Evolutionary conservation across 352 stramenopile genomes (phyloP), one percentile per base, ranked within the genome.

Genomic region (Pythium angustatum): DNA sequence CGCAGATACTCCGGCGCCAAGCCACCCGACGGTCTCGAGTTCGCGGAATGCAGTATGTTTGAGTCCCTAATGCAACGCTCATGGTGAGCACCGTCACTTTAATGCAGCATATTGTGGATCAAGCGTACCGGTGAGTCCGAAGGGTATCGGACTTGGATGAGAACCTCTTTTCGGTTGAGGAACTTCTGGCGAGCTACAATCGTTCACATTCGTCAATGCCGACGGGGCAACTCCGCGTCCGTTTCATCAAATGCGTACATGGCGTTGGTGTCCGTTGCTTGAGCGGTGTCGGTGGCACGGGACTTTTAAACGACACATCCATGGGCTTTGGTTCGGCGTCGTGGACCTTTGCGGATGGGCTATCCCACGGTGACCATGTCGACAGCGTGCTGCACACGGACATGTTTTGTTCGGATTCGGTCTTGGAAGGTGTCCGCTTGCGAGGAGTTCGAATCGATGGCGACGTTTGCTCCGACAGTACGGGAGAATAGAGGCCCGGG

Each of bases 1-100:
- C 0, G 81, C 83, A 22, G 83, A 90, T 4, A 91, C 72, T 0
- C 86, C 86, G 48, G 78, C 62, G 22, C 86, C 86, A 33, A 95
- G 75, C 76, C 77, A 91, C 4, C 64, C 64, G 30, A 90, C 67
- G 9, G 57, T 83, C 54, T 89, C 73, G 7, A 93, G 52, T 8
- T 81, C 68, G 24, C 89, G 77, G 61, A 87, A 88, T 28, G 54
- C 3, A 21, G 47, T 48, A 2, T 40, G 30, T 17, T 36, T n/a
- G 11, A 22, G 19, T 36, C 43, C 65, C 58, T 72, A n/a, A n/a
- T n/a, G n/a, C 17, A 47, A 47, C 40, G n/a, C 17, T 5, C 22
- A 10, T 41, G 4, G 48, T 55, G 30, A 55, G 30, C n/a, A n/a
- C n/a, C n/a, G n/a, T n/a, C n/a, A n/a, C n/a, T n/a, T n/a, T n/a